A percentile compares a stretch with the other conserved stretches of the same genome.
Conservation (phyloP, 306 rosid species). For the Citrullus amarus region DNA sequence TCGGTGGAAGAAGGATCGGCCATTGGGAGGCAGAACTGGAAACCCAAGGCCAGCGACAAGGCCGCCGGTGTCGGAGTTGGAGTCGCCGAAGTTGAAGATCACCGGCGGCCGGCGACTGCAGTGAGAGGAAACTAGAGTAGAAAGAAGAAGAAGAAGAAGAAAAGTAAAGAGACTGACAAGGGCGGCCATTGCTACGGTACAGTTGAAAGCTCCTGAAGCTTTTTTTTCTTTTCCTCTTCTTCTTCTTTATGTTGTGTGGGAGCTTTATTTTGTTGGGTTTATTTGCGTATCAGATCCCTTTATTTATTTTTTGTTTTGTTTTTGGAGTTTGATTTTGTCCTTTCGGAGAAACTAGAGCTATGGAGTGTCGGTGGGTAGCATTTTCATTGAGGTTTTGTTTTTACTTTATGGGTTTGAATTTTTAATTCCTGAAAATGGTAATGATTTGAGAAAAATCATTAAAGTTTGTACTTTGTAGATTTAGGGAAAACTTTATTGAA, state of each 20-base stretch:
- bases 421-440: no score
- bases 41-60: slow-evolving; percentile 82
- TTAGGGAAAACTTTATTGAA: no score
- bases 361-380: background rate
- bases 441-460: no score
- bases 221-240: no score
- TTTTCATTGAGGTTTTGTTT: background rate
- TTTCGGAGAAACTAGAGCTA: no score
- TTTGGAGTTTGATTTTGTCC: background rate
- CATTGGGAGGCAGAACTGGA: slow-evolving; percentile 59
- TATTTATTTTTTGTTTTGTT: background rate
- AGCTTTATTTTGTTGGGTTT: background rate
- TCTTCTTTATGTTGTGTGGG: no score
- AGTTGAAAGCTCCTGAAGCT: background rate
- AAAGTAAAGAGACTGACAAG: background rate
- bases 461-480: no score
- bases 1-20: slow-evolving; percentile 64
- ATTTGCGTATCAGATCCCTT: background rate
- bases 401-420: background rate
- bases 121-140: background rate
- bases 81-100: slow-evolving; percentile 79
- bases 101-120: slow-evolving; percentile 23
- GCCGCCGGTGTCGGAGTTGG: slow-evolving; percentile 98
- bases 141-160: slow-evolving; percentile 1
- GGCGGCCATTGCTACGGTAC: background rate